Evolutionary conservation across 768 basidiomycete species (phyloP).

Genomic region (Panus rudis): DNA sequence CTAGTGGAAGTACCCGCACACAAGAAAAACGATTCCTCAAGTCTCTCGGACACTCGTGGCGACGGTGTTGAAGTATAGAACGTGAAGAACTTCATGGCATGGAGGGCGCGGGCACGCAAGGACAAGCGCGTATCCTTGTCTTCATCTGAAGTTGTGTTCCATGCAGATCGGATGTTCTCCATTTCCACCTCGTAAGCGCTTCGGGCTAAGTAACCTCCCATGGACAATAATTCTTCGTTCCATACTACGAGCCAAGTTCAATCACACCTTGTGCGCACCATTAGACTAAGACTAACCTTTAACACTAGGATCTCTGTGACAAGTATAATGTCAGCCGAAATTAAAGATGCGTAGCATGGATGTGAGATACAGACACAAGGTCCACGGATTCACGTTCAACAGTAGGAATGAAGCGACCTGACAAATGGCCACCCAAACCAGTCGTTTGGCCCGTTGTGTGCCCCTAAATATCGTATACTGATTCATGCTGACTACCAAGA

Average conservation of each 20-base stretch:
- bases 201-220: slow-evolving; percentile 79
- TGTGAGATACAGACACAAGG: slow-evolving; percentile 54
- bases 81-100: slow-evolving; percentile 84
- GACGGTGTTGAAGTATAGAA: slow-evolving; percentile 87
- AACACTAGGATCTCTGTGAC: slow-evolving; percentile 68
- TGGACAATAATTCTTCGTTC: slow-evolving; percentile 84
- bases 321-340: slow-evolving; percentile 1
- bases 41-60: slow-evolving; percentile 57
- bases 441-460: slow-evolving; percentile 92
- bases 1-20: slow-evolving; percentile 33
- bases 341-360: not conserved
- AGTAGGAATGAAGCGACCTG: slow-evolving; percentile 88
- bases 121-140: slow-evolving; percentile 36
- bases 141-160: slow-evolving; percentile 37
- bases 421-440: slow-evolving; percentile 61
- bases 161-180: slow-evolving; percentile 46
- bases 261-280: not conserved
- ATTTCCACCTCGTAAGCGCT: slow-evolving; percentile 84
- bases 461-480: slow-evolving; percentile 40
- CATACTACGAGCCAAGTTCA: slow-evolving; percentile 48
- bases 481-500: not conserved
- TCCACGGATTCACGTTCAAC: slow-evolving; percentile 94
- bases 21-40: slow-evolving; percentile 76
- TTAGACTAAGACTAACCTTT: slow-evolving; percentile 39
- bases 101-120: slow-evolving; percentile 58